Evolutionary conservation across 2,329 filamentous ascomycete species (phyloP).

Genomic region (Trichoderma hamatum): DNA sequence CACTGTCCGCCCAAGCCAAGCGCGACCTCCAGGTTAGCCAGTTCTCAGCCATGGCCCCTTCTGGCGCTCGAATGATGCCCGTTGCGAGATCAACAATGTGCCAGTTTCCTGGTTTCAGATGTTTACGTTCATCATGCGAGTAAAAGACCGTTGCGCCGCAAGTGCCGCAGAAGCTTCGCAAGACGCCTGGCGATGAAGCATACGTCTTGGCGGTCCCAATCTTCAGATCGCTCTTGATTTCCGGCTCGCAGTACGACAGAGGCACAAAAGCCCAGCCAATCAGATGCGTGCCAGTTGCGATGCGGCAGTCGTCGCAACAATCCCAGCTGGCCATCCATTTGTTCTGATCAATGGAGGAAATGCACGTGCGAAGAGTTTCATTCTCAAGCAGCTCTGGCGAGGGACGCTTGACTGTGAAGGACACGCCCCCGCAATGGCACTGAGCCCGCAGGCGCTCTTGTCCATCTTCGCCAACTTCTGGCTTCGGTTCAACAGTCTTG

Average conservation of each 20-base stretch:
- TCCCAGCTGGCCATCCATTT: conserved; percentile 51
- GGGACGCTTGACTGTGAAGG: conserved; percentile 50
- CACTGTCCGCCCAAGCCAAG: conserved; percentile 40
- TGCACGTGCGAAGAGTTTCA: conserved; percentile 37
- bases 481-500: conserved; percentile 34
- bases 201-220: conserved; percentile 51
- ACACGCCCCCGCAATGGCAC: conserved; percentile 53
- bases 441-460: conserved; percentile 47
- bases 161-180: conserved; percentile 49
- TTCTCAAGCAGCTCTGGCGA: conserved; percentile 37
- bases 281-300: conserved; percentile 47
- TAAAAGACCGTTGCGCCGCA: conserved; percentile 52
- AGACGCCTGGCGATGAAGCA: conserved; percentile 43
- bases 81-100: conserved; percentile 48
- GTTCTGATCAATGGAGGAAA: conserved; percentile 42
- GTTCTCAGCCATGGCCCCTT: conserved; percentile 47
- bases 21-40: conserved; percentile 53
- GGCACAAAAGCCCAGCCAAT: conserved; percentile 50
- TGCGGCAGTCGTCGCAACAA: conserved; percentile 49
- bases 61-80: conserved; percentile 49
- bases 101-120: conserved; percentile 36
- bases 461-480: conserved; percentile 41
- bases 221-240: conserved; percentile 41
- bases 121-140: conserved; percentile 35
- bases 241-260: conserved; percentile 41